Evolutionary conservation across 2,329 filamentous ascomycete genomes (phyloP), one percentile per base, ranked within the genome.

Genomic region (Pleoardoris graminearum): DNA sequence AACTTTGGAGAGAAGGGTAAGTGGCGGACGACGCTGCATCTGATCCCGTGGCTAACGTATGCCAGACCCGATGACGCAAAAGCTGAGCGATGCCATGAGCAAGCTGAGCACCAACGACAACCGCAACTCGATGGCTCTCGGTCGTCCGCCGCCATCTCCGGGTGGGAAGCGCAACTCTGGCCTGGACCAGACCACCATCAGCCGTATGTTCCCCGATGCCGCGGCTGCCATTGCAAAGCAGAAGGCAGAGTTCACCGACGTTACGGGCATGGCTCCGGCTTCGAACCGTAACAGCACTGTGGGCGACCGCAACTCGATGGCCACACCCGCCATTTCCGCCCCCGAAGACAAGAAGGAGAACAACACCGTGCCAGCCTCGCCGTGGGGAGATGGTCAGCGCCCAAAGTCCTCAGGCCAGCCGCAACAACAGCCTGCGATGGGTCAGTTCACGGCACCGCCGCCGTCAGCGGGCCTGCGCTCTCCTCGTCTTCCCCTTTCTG

Each of bases 181-280:
- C n/a, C 85, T 99, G 51, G 93, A 97, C 71, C 83, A 90, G 4
- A 91, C 88, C 27, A 95, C 91, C 21, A 97, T 99, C 76, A 96
- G 96, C 75, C 91, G 91, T 66, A 97, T 99, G 94, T 99, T 99
- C 74, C 94, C 94, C 6, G 94, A 99, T 78, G 94, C 94, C 38
- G 94, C 94, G 12, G 93, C 93, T 36, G 94, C 94, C n/a, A 97
- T 99, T 73, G 93, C 93, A 22, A 96, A 94, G 55, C 93, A 99
- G 75, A 97, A 97, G 79, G 93, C 92, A 53, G 95, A 97, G 73
- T 97, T 95, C 70, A 95, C 92, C 16, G 92, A 97, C 73, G 90
- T 96, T 72, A 96, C 92, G 3, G 94, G 93, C 54, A 91, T 92
- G 59, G 87, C 88, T 19, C 91, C 92, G 3, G 85, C 90, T 0